Conservation (phyloP, 352 stramenopile genomes). For the Phytophthora syringae region DNA sequence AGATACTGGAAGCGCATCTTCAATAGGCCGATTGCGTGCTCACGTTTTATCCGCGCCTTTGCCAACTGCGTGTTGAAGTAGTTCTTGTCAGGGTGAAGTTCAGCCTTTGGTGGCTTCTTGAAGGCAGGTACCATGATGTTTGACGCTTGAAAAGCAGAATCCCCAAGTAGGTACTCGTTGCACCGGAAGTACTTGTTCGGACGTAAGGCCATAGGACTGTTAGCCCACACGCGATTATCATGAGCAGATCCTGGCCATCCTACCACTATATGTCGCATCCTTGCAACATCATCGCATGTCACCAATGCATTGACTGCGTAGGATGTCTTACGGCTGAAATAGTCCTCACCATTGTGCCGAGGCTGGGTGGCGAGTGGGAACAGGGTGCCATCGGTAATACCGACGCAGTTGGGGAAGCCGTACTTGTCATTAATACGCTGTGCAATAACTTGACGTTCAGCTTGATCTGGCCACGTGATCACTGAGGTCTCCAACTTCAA, state of each 20-base stretch:
- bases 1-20: conserved; percentile 34
- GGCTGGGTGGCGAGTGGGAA: conserved; percentile 1
- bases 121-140: conserved; percentile 22
- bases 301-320: conserved; percentile 9
- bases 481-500: neutral
- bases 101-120: conserved; percentile 18
- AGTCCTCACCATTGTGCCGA: neutral
- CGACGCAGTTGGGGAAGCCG: conserved; percentile 9
- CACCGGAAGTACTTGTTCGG: conserved; percentile 5
- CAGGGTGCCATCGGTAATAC: conserved; percentile 8
- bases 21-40: conserved; percentile 30
- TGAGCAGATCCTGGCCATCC: neutral
- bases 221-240: conserved; percentile 8
- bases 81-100: conserved; percentile 12
- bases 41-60: conserved; percentile 24
- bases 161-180: conserved; percentile 26
- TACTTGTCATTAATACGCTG: neutral
- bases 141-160: conserved; percentile 30
- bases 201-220: neutral
- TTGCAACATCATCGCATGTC: neutral
- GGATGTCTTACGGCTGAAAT: conserved; percentile 1
- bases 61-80: conserved; percentile 32
- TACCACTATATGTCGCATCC: neutral
- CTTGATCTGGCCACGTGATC: neutral
- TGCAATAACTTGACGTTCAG: neutral